A percentile compares a stretch with the other conserved stretches of the same genome.
Conservation (phyloP, 2,329 filamentous ascomycete species). For the Phyllosticta citriasiana region DNA sequence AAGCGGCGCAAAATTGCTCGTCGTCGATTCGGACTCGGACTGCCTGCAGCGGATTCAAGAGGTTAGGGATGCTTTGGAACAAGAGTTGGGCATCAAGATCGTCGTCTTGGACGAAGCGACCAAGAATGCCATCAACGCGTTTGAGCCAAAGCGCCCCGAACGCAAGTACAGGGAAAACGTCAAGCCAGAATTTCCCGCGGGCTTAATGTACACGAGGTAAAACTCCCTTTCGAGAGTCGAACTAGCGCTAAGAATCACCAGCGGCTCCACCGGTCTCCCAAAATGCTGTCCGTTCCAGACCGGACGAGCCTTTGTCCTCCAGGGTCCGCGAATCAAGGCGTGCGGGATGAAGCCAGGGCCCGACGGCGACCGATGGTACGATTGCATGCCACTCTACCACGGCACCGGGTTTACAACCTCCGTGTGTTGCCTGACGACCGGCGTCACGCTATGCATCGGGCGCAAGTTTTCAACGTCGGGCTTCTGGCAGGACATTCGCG, state of each 20-base stretch:
- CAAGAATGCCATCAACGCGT: conserved; percentile 34
- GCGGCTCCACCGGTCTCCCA: conserved; percentile 63
- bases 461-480: conserved; percentile 57
- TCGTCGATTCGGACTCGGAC: conserved; percentile 47
- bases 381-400: conserved; percentile 71
- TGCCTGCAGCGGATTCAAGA: conserved; percentile 35
- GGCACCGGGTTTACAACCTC: conserved; percentile 57
- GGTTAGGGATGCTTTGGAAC: conserved; percentile 36
- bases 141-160: conserved; percentile 26
- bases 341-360: conserved; percentile 24
- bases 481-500: conserved; percentile 68
- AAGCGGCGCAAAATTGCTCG: conserved; percentile 44
- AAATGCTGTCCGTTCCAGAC: conserved; percentile 43
- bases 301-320: conserved; percentile 32
- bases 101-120: conserved; percentile 41
- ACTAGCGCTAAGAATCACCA: conserved; percentile 17
- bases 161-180: conserved; percentile 34
- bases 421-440: conserved; percentile 36
- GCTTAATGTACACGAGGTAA: conserved; percentile 48
- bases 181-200: conserved; percentile 38
- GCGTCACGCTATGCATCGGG: conserved; percentile 49
- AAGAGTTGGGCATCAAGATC: conserved; percentile 49
- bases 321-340: conserved; percentile 14
- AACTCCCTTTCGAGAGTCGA: neutral
- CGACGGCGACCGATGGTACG: conserved; percentile 55